Evolutionary conservation across 768 basidiomycete species (phyloP).

Genomic region (Russula olivacea): DNA sequence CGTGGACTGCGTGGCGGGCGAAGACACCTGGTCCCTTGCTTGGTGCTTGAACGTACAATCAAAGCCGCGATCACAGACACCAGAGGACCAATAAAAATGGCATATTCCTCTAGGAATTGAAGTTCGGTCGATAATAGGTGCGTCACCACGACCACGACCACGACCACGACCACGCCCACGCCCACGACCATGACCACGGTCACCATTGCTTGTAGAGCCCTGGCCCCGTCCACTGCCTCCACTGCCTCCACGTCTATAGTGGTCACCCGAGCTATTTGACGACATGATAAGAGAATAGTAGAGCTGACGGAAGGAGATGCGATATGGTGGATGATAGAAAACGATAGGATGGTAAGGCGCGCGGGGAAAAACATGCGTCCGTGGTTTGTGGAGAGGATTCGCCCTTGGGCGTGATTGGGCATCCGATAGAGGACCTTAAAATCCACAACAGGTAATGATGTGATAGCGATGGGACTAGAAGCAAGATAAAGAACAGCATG

Average conservation of each 20-base stretch:
- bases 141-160: slow-evolving; percentile 13
- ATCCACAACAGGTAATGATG: background rate
- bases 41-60: slow-evolving; percentile 30
- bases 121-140: slow-evolving; percentile 3
- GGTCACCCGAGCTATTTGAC: background rate
- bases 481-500: background rate
- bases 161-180: slow-evolving; percentile 13
- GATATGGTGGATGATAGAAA: background rate
- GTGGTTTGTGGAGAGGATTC: background rate
- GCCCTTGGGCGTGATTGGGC: background rate
- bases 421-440: background rate
- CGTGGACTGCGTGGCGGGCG: background rate
- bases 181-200: background rate
- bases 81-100: slow-evolving; percentile 30
- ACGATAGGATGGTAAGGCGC: background rate
- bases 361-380: background rate
- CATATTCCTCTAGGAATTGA: slow-evolving; percentile 28
- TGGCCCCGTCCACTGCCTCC: background rate
- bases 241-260: slow-evolving; percentile 1
- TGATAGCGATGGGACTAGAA: background rate
- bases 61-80: slow-evolving; percentile 28
- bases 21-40: slow-evolving; percentile 4
- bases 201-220: background rate
- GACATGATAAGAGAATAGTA: background rate
- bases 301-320: background rate